phyloP scores from a whole-genome alignment of 345 rosid genomes.

The Heritiera littoralis region DNA sequence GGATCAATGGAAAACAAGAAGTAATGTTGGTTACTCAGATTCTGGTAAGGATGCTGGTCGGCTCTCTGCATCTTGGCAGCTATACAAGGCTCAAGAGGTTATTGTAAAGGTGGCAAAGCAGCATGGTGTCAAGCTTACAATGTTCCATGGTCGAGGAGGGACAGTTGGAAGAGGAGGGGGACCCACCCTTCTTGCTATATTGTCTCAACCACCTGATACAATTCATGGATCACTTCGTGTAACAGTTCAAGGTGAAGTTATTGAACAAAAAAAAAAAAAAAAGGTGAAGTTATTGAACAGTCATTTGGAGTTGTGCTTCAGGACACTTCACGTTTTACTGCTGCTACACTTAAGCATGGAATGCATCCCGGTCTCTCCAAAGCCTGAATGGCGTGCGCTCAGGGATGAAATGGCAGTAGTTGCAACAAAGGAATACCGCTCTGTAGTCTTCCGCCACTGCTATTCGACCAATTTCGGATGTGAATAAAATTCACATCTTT shows the following conservation, averaged over 20 bases:
- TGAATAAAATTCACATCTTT: too few relatives aligned
- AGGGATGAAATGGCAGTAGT: constrained; percentile 94
- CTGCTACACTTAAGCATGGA: constrained; percentile 96
- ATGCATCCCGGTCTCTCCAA: constrained; percentile 96
- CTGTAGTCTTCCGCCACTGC: constrained; percentile 81
- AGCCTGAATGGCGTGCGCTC: constrained; percentile 94
- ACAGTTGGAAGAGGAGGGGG: constrained; percentile 99
- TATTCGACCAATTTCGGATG: too few relatives aligned
- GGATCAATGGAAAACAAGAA: constrained; percentile 91
- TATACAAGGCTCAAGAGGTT: constrained; percentile 92
- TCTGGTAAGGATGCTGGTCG: constrained; percentile 98
- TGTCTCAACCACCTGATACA: constrained; percentile 98
- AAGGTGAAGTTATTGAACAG: too few relatives aligned
- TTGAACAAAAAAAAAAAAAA: too few relatives aligned
- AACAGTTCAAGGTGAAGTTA: constrained; percentile 96
- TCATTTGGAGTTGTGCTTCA: constrained; percentile 90
- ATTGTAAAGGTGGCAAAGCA: constrained; percentile 86
- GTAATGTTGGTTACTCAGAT: constrained; percentile 98
- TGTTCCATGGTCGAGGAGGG: constrained; percentile 99
- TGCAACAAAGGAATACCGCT: constrained; percentile 84
- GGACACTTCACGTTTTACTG: constrained; percentile 95
- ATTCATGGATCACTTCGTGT: constrained; percentile 87
- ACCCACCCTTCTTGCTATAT: constrained; percentile 94
- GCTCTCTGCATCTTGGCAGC: constrained; percentile 93
- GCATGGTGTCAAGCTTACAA: constrained; percentile 80